Evolutionary conservation across 768 basidiomycete genomes (phyloP), one percentile per base, ranked within the genome.

Genomic region (Mycena haematopus): DNA sequence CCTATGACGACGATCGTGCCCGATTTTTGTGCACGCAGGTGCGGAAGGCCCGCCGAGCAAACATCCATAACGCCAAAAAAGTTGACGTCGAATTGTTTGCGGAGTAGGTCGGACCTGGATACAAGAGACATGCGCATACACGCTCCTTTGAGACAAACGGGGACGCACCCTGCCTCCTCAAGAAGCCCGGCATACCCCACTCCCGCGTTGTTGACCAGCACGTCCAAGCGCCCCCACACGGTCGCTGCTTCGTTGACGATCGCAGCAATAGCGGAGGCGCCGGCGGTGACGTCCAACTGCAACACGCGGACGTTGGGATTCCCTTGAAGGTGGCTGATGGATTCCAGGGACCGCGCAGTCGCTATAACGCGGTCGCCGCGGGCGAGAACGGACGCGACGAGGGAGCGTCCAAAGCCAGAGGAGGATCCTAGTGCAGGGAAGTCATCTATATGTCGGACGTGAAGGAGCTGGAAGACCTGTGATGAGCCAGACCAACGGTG

Each of bases 311-410:
- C 68, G 58, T 60, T 68, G 58, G 53, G 65, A 14, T n/a, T 62
- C 51, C 63, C 66, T 56, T 25, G 75, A 50, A 38, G 63, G 53
- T 67, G 65, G 46, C 71, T 56, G 29, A 80, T 69, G 47, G 71
- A 69, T 47, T 75, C 72, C n/a, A 75, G 62, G 13, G 67, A 69
- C 42, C 81, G 78, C 6, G 79, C 78, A 7, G 80, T 79, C 1
- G 80, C 81, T 50, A 82, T 78, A 4, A 82, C 81, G 27, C 71
- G 72, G 69, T 82, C 82, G n/a, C 78, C 79, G 52, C 82, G 75
- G 4, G 76, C 75, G 19, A 82, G 77, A 10, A 74, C 74, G 31
- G 70, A 69, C 27, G 68, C 52, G 27, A 78, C 77, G 57, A 82
- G 73, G 29, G 71, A 69, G 45, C 70, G 74, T 14, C 81, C 80